Evolutionary conservation across 2,329 filamentous ascomycete species (phyloP).

Genomic region (Phialophora chinensis): DNA sequence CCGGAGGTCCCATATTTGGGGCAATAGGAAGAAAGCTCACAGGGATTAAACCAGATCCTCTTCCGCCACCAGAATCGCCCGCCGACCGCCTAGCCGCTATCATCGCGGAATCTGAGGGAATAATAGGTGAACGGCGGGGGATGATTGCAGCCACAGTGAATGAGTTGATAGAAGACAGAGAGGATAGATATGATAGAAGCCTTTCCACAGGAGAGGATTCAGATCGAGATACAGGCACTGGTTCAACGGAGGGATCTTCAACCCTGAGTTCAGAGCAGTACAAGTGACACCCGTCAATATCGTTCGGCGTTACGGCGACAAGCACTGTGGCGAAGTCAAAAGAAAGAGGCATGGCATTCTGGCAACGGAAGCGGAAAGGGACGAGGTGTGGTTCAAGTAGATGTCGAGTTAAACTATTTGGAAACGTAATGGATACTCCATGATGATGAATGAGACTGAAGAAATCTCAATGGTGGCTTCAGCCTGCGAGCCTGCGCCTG

Average conservation of each 20-base stretch:
- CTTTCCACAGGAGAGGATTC: background rate
- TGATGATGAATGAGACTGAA: background rate
- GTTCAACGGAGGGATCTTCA: conserved; percentile 5
- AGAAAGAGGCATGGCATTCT: background rate
- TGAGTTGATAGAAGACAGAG: conserved; percentile 3
- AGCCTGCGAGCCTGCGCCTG: background rate
- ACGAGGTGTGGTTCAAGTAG: background rate
- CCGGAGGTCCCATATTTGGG: background rate
- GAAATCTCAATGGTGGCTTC: background rate
- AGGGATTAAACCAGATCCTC: background rate
- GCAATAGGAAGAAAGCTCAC: background rate
- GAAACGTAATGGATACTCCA: background rate
- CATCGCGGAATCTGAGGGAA: conserved; percentile 1
- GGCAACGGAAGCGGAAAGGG: background rate
- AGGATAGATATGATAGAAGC: background rate
- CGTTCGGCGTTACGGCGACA: background rate
- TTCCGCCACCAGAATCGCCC: background rate
- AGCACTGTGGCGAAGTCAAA: background rate
- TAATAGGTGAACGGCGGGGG: conserved; percentile 4
- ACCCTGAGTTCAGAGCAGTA: background rate
- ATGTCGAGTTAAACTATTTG: background rate
- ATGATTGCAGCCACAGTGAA: background rate
- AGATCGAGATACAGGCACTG: background rate
- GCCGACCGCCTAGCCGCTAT: conserved; percentile 1
- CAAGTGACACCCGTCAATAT: background rate